Base-by-base conservation (phyloP, 2,329 filamentous ascomycete species). In the Polytolypa hystricis region DNA sequence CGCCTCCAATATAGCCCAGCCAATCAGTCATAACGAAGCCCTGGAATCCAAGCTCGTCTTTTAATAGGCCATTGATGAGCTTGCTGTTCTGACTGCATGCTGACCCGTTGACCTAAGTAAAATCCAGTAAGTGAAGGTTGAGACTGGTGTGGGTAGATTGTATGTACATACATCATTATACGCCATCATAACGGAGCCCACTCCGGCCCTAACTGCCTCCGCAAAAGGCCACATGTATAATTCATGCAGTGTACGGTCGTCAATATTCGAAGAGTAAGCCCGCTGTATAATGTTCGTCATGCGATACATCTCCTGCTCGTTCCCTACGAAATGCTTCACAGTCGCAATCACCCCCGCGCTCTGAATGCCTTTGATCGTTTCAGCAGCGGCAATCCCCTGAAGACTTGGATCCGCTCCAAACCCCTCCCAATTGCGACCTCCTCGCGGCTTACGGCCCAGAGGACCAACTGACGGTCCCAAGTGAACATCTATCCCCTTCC, bases 401-500 rank as follows among this genome's bases (percentile, higher is more conserved):
- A 86, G 66, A 2, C 74, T 73, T 0, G 81, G 79, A 51, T 86
- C 81, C 1, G 71, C 61, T 1, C 79, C 80, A 48, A 85, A 85
- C 0, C 74, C 74, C 53, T 86, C 82, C 81, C 81, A 86, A 48
- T 75, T 82, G 26, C 82, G 72, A 11, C 82, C 82, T 10, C 79
- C 81, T 33, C 74, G 69, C 0, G 81, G 80, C 48, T 84, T 82
- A 7, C 81, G 69, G 2, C 82, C 82, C 1, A 86, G 53, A 1
- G 84, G 73, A 0, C 81, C 82, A 23, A 85, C 79, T 0, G 70
- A 66, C 0, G 82, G 82, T 0, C 81, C 81, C 5, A 87, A 66
- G 47, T 74, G 77, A 37, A 84, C 67, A 51, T 85, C 78, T 27
- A 78, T 69, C 2, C 82, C 82, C 53, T 86, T 86, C 2, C 78